Evolutionary conservation across 805 yeast species (phyloP).

Genomic region (Metschnikowia dekortorum): DNA sequence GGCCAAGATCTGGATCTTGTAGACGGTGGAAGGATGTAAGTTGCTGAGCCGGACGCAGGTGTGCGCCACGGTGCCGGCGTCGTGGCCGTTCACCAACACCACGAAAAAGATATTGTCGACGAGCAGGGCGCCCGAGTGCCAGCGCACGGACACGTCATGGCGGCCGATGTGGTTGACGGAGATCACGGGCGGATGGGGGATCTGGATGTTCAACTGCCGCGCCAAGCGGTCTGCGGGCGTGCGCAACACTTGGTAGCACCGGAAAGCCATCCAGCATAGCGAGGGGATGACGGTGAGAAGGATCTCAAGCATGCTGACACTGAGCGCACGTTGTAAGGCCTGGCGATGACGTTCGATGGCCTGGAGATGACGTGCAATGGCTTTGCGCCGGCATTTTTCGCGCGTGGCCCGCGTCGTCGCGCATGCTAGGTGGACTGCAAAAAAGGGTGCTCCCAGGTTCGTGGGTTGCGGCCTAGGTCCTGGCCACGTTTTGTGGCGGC

Average conservation of each 20-base stretch:
- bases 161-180: slow-evolving; percentile 52
- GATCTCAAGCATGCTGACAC: slow-evolving; percentile 26
- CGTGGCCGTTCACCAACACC: slow-evolving; percentile 31
- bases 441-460: background rate
- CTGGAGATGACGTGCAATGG: background rate
- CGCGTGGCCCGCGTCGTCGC: background rate
- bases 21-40: slow-evolving; percentile 23
- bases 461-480: too few relatives aligned
- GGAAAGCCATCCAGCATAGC: slow-evolving; percentile 36
- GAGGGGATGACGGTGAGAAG: slow-evolving; percentile 32
- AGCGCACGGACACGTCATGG: slow-evolving; percentile 46
- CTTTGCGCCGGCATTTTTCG: background rate
- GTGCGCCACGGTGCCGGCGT: slow-evolving; percentile 33
- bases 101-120: slow-evolving; percentile 28
- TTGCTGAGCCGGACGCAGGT: slow-evolving; percentile 33
- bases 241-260: slow-evolving; percentile 32
- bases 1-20: slow-evolving; percentile 35
- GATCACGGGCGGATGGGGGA: slow-evolving; percentile 53
- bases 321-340: background rate
- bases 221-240: slow-evolving; percentile 48
- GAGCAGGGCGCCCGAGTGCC: slow-evolving; percentile 28
- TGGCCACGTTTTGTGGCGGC: too few relatives aligned
- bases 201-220: slow-evolving; percentile 44
- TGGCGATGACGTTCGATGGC: background rate
- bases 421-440: background rate